These are phyloP conservation scores for Bacterosira constricta DNA, from an alignment of 108 stramenopile genomes.

Conservation along the genomic window DNA sequence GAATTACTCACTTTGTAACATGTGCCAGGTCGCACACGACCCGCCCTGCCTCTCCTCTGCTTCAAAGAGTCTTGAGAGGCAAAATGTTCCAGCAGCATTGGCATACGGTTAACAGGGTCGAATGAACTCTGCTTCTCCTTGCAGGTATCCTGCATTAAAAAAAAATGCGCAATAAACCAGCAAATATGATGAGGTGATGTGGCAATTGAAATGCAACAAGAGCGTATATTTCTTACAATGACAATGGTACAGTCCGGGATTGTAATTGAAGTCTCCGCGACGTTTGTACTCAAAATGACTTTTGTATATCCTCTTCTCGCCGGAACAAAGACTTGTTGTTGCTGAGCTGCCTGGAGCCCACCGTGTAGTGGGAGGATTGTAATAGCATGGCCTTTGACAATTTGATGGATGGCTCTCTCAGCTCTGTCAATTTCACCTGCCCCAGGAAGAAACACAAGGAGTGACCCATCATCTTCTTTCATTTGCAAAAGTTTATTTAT, in stretches of 20 bases:
- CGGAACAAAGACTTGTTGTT: slow-evolving; percentile 82
- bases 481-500: slow-evolving; percentile 53
- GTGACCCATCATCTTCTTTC: slow-evolving; percentile 71
- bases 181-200: slow-evolving; percentile 42
- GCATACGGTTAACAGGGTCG: slow-evolving; percentile 89
- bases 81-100: slow-evolving; percentile 78
- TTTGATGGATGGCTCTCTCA: slow-evolving; percentile 45
- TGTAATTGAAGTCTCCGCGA: slow-evolving; percentile 95
- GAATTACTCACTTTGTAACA: slow-evolving; percentile 86
- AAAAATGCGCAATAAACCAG: too few relatives aligned
- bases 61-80: slow-evolving; percentile 78
- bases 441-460: slow-evolving; percentile 93
- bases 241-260: slow-evolving; percentile 95
- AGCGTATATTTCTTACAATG: too few relatives aligned
- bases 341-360: slow-evolving; percentile 87
- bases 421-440: slow-evolving; percentile 89
- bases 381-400: slow-evolving; percentile 37
- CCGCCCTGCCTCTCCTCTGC: slow-evolving; percentile 85
- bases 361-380: slow-evolving; percentile 89
- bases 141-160: too few relatives aligned
- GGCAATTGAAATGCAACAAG: background rate
- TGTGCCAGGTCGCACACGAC: slow-evolving; percentile 77
- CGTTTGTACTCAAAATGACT: slow-evolving; percentile 94
- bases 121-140: slow-evolving; percentile 87
- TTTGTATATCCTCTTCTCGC: slow-evolving; percentile 79